These are phyloP conservation scores for Wickerhamiella parazyma DNA, from an alignment of 805 yeast species.

Conservation along the genomic window DNA sequence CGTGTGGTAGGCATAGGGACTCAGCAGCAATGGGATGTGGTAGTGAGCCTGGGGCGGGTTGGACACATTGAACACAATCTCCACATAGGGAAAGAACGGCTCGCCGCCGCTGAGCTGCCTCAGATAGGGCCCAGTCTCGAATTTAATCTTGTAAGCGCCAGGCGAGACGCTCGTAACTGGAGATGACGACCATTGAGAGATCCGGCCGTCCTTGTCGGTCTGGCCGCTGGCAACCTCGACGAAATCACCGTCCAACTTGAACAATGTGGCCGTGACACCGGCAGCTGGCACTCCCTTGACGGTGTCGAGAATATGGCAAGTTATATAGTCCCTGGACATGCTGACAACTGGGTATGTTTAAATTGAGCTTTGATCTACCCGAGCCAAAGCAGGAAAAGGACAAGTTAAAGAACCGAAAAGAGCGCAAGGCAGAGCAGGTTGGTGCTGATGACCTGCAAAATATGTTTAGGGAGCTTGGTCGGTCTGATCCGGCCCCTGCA, in stretches of 20 bases:
- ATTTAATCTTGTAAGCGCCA: conserved; percentile 64
- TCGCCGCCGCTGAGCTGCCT: conserved; percentile 15
- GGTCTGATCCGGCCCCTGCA: not conserved
- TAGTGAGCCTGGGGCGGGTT: conserved; percentile 66
- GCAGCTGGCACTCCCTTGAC: conserved; percentile 70
- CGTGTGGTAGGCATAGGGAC: conserved; percentile 81
- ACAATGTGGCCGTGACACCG: conserved; percentile 49
- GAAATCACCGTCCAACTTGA: conserved; percentile 24
- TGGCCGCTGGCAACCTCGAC: conserved; percentile 43
- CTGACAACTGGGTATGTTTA: conserved; percentile 11
- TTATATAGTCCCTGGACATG: conserved; percentile 39
- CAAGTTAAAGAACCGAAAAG: conserved; percentile 7
- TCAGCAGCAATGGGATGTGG: conserved; percentile 74
- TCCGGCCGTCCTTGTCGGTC: conserved; percentile 74
- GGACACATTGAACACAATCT: conserved; percentile 55
- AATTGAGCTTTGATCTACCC: conserved; percentile 15
- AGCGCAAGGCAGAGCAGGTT: conserved; percentile 6
- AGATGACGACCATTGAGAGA: conserved; percentile 43
- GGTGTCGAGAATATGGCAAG: conserved; percentile 85
- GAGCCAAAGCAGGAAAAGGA: conserved; percentile 10
- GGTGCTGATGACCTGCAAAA: conserved; percentile 13
- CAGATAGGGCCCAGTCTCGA: conserved; percentile 61
- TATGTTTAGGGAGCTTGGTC: conserved; percentile 13
- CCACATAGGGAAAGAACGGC: conserved; percentile 73
- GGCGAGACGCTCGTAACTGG: conserved; percentile 29